Evolutionary conservation across 306 rosid genomes (phyloP).

Genomic region (Pyrus bretschneideri): DNA sequence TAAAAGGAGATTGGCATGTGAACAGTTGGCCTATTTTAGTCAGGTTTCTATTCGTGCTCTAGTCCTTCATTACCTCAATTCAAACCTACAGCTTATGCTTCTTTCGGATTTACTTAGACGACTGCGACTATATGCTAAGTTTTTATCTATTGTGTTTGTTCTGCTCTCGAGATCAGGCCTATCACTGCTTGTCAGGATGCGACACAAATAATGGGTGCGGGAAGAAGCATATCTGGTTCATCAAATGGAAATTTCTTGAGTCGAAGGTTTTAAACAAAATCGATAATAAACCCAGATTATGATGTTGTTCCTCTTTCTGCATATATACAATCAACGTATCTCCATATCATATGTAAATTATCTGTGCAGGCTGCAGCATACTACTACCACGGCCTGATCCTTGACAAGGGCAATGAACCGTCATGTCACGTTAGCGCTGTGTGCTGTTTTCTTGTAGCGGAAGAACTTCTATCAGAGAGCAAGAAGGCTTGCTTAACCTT

Average conservation of each 20-base stretch:
- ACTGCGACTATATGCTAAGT: neutral
- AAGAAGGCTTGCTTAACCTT: conserved; percentile 78
- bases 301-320: neutral
- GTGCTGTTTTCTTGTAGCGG: conserved; percentile 90
- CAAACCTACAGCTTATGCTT: neutral
- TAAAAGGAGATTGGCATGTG: conserved; percentile 95
- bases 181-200: conserved; percentile 60
- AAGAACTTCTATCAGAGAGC: conserved; percentile 72
- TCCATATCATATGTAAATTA: neutral
- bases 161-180: conserved; percentile 51
- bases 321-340: neutral
- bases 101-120: neutral
- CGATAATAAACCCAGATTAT: neutral
- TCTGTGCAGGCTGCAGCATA: conserved; percentile 76
- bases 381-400: conserved; percentile 85
- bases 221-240: conserved; percentile 72
- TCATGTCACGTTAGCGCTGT: conserved; percentile 55
- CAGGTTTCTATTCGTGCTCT: conserved; percentile 42
- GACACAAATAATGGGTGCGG: conserved; percentile 42
- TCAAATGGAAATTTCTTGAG: conserved; percentile 90
- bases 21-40: conserved; percentile 68
- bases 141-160: neutral
- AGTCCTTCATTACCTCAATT: neutral
- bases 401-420: conserved; percentile 81
- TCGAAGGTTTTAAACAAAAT: conserved; percentile 48